Percentiles rank a stretch among this genome's conserved stretches.
Evolutionary conservation across 202 grass and related monocot species (phyloP).

Genomic region (Carex arenaria): DNA sequence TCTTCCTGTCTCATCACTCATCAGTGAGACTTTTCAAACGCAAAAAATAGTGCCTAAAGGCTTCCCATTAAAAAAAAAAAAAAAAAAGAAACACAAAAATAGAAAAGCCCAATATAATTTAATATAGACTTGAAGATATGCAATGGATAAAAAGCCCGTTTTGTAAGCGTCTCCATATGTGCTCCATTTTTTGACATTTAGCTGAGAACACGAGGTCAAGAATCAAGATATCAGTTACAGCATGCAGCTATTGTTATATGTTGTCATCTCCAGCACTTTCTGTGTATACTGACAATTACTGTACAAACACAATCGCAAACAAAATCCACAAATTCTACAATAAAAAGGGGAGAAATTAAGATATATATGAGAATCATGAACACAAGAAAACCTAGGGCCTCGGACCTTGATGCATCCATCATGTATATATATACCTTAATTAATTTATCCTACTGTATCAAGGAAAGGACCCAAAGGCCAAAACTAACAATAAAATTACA

Average conservation of each 20-base stretch:
- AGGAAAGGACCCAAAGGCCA: not conserved
- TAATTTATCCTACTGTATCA: not conserved
- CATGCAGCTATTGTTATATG: not conserved
- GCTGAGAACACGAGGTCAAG: no score
- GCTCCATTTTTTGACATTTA: no score
- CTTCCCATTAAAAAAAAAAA: no score
- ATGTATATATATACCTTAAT: not conserved
- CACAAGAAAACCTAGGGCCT: not conserved
- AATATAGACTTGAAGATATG: no score
- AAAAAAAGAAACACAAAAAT: no score
- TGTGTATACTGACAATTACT: not conserved
- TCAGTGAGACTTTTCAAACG: not conserved
- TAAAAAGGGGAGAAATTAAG: not conserved
- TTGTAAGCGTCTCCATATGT: no score
- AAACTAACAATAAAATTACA: not conserved
- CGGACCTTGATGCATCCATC: not conserved
- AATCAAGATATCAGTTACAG: not conserved
- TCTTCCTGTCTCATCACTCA: not conserved
- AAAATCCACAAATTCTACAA: not conserved
- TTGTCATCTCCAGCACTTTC: not conserved
- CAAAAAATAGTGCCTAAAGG: not conserved
- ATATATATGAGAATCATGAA: not conserved
- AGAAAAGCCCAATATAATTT: no score
- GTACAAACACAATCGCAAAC: not conserved
- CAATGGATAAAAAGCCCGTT: no score